Conservation (phyloP, 1,284 basidiomycete genomes). For the Tilletia setariae region DNA sequence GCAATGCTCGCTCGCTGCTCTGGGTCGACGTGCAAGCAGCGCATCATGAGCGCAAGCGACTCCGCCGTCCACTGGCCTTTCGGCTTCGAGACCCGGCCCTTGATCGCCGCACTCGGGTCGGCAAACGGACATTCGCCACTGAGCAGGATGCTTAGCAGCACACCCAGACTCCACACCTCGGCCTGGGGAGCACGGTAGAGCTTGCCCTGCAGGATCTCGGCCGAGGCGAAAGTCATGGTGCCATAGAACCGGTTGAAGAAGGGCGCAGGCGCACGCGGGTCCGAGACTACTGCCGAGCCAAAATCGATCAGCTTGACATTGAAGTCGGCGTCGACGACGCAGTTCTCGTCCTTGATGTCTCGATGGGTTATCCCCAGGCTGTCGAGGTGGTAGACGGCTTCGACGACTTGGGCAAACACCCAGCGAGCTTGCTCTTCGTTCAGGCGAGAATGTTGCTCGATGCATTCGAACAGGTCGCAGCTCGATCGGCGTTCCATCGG, state of each 20-base stretch:
- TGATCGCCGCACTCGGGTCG: slow-evolving; percentile 66
- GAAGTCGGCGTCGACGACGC: slow-evolving; percentile 66
- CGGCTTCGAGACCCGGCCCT: slow-evolving; percentile 55
- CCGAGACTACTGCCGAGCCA: slow-evolving; percentile 75
- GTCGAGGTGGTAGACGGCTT: slow-evolving; percentile 75
- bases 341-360: slow-evolving; percentile 91
- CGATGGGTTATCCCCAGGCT: slow-evolving; percentile 76
- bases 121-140: slow-evolving; percentile 80
- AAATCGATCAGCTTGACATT: slow-evolving; percentile 87
- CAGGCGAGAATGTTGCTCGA: slow-evolving; percentile 78
- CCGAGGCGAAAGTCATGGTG: slow-evolving; percentile 54
- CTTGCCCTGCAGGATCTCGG: slow-evolving; percentile 75
- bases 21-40: slow-evolving; percentile 73
- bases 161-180: slow-evolving; percentile 88
- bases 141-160: slow-evolving; percentile 78
- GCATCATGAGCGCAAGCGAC: slow-evolving; percentile 64
- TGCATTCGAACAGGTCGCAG: slow-evolving; percentile 88
- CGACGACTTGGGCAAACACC: slow-evolving; percentile 81
- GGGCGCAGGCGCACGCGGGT: slow-evolving; percentile 66
- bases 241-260: slow-evolving; percentile 60
- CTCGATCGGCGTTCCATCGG: slow-evolving; percentile 70
- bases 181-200: slow-evolving; percentile 68
- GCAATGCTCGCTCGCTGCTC: slow-evolving; percentile 66
- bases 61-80: slow-evolving; percentile 43
- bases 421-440: slow-evolving; percentile 74